A percentile compares a stretch with the other conserved stretches of the same genome.
phyloP scores from a whole-genome alignment of 352 stramenopile species.

The Globisporangium lucens region DNA sequence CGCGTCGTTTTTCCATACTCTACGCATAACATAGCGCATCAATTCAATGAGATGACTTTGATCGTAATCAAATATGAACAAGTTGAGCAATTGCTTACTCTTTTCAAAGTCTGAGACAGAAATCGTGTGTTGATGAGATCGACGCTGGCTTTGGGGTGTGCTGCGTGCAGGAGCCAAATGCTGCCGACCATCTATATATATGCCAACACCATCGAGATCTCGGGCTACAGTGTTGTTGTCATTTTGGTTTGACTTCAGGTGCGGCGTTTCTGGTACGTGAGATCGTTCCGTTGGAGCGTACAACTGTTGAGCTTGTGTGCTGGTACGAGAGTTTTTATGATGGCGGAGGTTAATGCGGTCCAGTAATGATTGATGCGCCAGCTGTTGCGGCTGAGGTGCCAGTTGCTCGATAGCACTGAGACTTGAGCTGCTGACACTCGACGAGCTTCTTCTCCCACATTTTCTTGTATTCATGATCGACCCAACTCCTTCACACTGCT shows the following conservation, averaged over 20 bases:
- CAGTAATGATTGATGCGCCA: neutral
- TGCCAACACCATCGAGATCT: no score
- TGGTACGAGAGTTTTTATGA: neutral
- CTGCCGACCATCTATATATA: neutral
- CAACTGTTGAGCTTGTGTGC: neutral
- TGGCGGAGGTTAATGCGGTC: conserved; percentile 9
- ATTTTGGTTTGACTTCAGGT: neutral
- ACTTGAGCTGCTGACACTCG: neutral
- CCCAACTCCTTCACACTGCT: neutral
- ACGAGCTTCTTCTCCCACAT: neutral
- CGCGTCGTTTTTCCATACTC: conserved; percentile 45
- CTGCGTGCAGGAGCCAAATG: neutral
- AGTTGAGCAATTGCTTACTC: conserved; percentile 1
- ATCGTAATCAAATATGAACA: neutral
- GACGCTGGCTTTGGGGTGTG: neutral
- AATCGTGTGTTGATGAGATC: neutral
- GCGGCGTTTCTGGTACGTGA: neutral
- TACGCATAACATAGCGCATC: conserved; percentile 12
- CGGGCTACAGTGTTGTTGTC: neutral
- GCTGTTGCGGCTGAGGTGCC: conserved; percentile 3
- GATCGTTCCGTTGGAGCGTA: conserved; percentile 2
- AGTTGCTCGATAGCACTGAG: conserved; percentile 1
- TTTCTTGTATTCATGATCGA: conserved; percentile 9
- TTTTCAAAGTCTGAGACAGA: conserved; percentile 10
- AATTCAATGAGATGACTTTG: neutral